Evolutionary conservation across 2,329 filamentous ascomycete genomes (phyloP), one percentile per base, ranked within the genome.

Genomic region (Diaporthe helianthi): DNA sequence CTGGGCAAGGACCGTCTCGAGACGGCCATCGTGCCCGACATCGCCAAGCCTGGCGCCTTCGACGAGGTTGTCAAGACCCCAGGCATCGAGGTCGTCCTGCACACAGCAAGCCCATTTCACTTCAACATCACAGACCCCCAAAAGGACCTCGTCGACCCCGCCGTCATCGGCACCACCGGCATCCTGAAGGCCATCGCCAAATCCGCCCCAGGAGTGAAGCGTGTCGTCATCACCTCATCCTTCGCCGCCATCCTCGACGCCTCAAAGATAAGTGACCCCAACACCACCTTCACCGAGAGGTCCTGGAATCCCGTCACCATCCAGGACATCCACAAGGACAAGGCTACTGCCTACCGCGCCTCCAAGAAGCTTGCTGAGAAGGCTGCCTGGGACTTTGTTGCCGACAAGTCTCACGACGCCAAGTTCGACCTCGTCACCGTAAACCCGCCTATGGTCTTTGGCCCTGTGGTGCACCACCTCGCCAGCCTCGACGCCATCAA

Each of bases 31-130:
- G 93, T 97, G 29, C 88, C 90, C 22, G 93, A 97, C 76, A 92
- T 97, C 73, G 92, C 92, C 4, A 79, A 89, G 75, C 85, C 89
- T 52, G 85, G 86, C 67, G 93, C 93, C 69, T 97, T 97, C 77
- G 89, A 93, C 74, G 83, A 89, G 74, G 88, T 86, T 1, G 82
- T 85, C 71, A 78, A 82, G 77, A 81, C 76, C 4, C 82, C 84
- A 1, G 83, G 81, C 31, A 78, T 89, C 65, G 83, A 87, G 68
- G 84, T 84, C 60, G 86, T 90, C 47, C 79, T 89, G 65, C 87
- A 90, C 79, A 88, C 87, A 2, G 88, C 88, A 0, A 88, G 85
- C 61, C 87, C 88, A 0, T 86, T 89, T 76, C 85, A 87, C 74
- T 87, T 83, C 78, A 82, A 84, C 2, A 83, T 81, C 73, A 80